Percentiles rank a stretch among this genome's conserved stretches.
Conservation (phyloP, 257 asterid species). For the Fraxinus anomala region DNA sequence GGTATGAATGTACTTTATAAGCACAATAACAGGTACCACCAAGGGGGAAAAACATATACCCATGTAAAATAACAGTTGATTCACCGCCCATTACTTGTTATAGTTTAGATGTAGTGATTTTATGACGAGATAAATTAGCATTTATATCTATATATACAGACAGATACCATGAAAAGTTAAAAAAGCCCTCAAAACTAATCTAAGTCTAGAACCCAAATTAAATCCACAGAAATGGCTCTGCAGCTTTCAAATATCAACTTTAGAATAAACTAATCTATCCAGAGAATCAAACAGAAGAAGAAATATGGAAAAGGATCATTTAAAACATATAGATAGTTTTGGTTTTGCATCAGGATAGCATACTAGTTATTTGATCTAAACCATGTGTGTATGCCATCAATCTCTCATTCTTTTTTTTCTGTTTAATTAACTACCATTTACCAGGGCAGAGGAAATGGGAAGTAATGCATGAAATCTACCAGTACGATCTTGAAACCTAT, state of each 20-base stretch:
- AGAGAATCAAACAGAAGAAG: background rate
- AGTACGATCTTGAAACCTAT: background rate
- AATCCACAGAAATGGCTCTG: conserved; percentile 4
- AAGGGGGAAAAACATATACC: conserved; percentile 11
- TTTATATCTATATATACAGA: background rate
- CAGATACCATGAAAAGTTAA: background rate
- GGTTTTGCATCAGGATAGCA: conserved; percentile 7
- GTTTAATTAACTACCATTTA: conserved; percentile 2
- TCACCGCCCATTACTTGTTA: background rate
- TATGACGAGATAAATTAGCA: background rate
- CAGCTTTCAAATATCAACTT: conserved; percentile 12
- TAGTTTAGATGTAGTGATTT: conserved; percentile 1
- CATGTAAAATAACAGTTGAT: conserved; percentile 7
- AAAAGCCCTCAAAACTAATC: conserved; percentile 14
- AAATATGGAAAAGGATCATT: background rate
- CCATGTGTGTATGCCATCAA: background rate
- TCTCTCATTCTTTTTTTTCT: background rate
- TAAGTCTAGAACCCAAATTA: conserved; percentile 13
- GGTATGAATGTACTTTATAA: conserved; percentile 2
- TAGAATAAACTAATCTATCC: background rate
- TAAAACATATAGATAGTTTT: background rate
- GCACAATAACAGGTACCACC: background rate
- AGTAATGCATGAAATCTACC: conserved; percentile 15
- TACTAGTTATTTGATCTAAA: conserved; percentile 2
- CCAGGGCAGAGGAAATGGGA: conserved; percentile 3